Evolutionary conservation across 164 flowering plant species (phyloP), one percentile per base, ranked within the genome.

Genomic region (Sedum album): DNA sequence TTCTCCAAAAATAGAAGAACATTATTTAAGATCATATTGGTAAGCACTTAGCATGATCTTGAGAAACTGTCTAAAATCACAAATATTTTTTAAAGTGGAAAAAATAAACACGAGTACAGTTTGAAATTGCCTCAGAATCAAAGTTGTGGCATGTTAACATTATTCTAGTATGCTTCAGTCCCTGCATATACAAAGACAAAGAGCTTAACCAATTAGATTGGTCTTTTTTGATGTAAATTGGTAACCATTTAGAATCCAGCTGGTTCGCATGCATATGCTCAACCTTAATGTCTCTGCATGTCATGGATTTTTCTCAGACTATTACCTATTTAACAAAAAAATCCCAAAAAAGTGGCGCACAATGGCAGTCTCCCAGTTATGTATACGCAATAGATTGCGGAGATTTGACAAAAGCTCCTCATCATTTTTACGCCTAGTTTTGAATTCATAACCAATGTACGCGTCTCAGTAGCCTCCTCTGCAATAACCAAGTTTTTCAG

Each of bases 321-420:
- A 66, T 33, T 46, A 86, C 96, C 96, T 89, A 83, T 70, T 85
- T 82, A 68, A 76, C 89, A 85, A 87, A 87, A 63, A 86, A 72
- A 72, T 89, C 96, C 96, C 96, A 89, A 76, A 89, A 89, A 74
- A 89, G 93, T 46, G 96, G 91, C 69, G 85, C 93, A 86, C 75
- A 68, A 90, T 74, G 55, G 96, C 83, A 76, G 96, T 85, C 73
- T 88, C 79, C 93, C 91, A 84, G 71, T 88, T 84, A 79, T 90
- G 96, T 74, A 90, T 76, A 76, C 88, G 93, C 70, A 90, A 79
- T 70, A 85, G 79, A 21, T 69, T 75, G 28, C 79, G 85, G 25
- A 88, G 85, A 67, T 80, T 84, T 71, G 77, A 79, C 49, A 88
- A 75, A 79, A 88, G 74, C 66, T 85, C 86, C 64, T 73, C 68